These are phyloP conservation scores for Penicillium sumatraense DNA, from an alignment of 2,329 filamentous ascomycete species.

Conservation along the genomic window DNA sequence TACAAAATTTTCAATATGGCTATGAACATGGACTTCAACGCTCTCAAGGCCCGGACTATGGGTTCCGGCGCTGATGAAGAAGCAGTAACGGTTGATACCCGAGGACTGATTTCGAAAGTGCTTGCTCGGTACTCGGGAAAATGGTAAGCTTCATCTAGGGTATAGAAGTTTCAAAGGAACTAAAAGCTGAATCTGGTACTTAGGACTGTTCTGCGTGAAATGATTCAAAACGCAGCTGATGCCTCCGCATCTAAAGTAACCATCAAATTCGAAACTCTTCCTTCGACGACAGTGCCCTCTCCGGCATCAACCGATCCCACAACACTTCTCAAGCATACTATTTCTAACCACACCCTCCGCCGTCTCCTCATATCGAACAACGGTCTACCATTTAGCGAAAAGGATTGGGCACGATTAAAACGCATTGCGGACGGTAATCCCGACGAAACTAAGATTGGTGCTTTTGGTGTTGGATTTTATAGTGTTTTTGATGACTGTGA, in stretches of 20 bases:
- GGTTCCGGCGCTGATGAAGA: slow-evolving; percentile 88
- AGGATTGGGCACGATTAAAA: slow-evolving; percentile 92
- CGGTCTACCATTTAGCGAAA: slow-evolving; percentile 82
- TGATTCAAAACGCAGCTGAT: slow-evolving; percentile 98
- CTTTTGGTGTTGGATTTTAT: slow-evolving; percentile 98
- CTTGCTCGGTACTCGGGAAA: slow-evolving; percentile 95
- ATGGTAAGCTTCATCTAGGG: slow-evolving; percentile 65
- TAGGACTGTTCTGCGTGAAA: slow-evolving; percentile 75
- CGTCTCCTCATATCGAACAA: slow-evolving; percentile 92
- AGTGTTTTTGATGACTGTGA: slow-evolving; percentile 98
- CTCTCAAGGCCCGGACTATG: slow-evolving; percentile 85
- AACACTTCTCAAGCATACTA: slow-evolving; percentile 77
- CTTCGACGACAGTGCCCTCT: slow-evolving; percentile 75
- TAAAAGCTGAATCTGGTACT: not conserved
- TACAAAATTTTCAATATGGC: slow-evolving; percentile 59
- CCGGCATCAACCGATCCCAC: slow-evolving; percentile 69
- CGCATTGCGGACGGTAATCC: slow-evolving; percentile 98
- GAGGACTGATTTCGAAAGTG: slow-evolving; percentile 96
- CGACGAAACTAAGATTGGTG: slow-evolving; percentile 98
- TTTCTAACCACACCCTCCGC: slow-evolving; percentile 83
- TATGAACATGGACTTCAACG: slow-evolving; percentile 67
- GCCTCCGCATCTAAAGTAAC: slow-evolving; percentile 87
- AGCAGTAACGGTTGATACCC: slow-evolving; percentile 95
- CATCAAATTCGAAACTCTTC: slow-evolving; percentile 89
- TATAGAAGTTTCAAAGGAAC: not conserved